Evolutionary conservation across 2,329 filamentous ascomycete species (phyloP).

Genomic region (Ceratocystis eucalypticola): DNA sequence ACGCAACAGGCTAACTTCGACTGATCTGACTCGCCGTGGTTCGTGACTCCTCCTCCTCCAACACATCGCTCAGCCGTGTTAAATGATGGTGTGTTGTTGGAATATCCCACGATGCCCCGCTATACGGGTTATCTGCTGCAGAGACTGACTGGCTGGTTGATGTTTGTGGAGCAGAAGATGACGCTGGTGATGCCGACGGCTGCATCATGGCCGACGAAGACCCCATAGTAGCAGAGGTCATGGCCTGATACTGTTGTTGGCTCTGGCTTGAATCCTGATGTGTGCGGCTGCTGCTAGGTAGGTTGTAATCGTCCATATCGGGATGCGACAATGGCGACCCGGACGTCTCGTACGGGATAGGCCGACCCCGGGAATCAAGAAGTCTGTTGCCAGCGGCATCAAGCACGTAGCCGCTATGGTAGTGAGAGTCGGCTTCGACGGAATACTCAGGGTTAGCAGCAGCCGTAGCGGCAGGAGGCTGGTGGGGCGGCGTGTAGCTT

Average conservation of each 20-base stretch:
- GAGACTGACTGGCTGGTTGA: background rate
- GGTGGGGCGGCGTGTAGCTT: slow-evolving; percentile 16
- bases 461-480: slow-evolving; percentile 20
- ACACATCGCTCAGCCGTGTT: slow-evolving; percentile 74
- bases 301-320: slow-evolving; percentile 23
- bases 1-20: slow-evolving; percentile 24
- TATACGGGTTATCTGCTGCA: slow-evolving; percentile 39
- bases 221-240: slow-evolving; percentile 9
- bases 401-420: slow-evolving; percentile 21
- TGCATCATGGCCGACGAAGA: slow-evolving; percentile 22
- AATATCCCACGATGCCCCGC: slow-evolving; percentile 59
- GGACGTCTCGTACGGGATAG: slow-evolving; percentile 16
- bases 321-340: slow-evolving; percentile 12
- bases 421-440: slow-evolving; percentile 21
- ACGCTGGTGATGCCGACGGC: slow-evolving; percentile 2
- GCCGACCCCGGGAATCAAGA: slow-evolving; percentile 23
- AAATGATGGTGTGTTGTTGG: slow-evolving; percentile 73
- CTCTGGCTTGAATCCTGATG: slow-evolving; percentile 25
- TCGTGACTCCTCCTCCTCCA: slow-evolving; percentile 71
- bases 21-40: slow-evolving; percentile 52
- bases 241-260: slow-evolving; percentile 15
- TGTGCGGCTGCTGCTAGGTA: slow-evolving; percentile 29
- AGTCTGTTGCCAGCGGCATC: slow-evolving; percentile 23
- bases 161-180: background rate
- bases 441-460: slow-evolving; percentile 22